These are phyloP conservation scores for Ilyonectria destructans DNA, from an alignment of 2,329 filamentous ascomycete species.

Conservation along the genomic window DNA sequence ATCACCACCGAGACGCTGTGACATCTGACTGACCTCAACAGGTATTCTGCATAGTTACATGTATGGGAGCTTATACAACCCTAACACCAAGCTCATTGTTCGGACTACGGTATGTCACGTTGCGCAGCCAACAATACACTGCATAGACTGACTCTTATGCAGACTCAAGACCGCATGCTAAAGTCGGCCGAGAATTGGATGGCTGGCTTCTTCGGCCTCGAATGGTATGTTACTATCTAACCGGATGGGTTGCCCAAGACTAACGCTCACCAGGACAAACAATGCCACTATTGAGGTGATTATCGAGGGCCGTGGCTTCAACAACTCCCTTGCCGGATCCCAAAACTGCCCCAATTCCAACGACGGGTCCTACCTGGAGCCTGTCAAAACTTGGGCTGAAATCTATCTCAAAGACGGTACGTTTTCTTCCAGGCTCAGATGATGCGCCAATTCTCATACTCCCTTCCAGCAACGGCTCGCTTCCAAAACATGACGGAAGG, in stretches of 20 bases:
- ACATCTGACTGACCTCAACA: slow-evolving; percentile 36
- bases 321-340: slow-evolving; percentile 81
- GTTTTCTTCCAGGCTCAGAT: slow-evolving; percentile 12
- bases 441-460: slow-evolving; percentile 9
- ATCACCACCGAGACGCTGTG: neutral
- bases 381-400: slow-evolving; percentile 72
- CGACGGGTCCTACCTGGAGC: slow-evolving; percentile 67
- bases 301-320: slow-evolving; percentile 76
- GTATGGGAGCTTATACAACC: slow-evolving; percentile 81
- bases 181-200: slow-evolving; percentile 85
- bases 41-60: slow-evolving; percentile 81
- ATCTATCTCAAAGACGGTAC: slow-evolving; percentile 76
- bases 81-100: slow-evolving; percentile 80
- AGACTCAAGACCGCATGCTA: slow-evolving; percentile 83
- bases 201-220: slow-evolving; percentile 84
- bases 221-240: slow-evolving; percentile 65
- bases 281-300: slow-evolving; percentile 82
- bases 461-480: slow-evolving; percentile 68
- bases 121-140: neutral
- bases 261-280: slow-evolving; percentile 64
- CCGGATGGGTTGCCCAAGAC: neutral
- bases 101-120: slow-evolving; percentile 71
- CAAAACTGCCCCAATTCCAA: slow-evolving; percentile 76
- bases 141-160: slow-evolving; percentile 31
- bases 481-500: slow-evolving; percentile 70